Conservation (phyloP, 305 asterid species). For the Fraxinus platypoda region DNA sequence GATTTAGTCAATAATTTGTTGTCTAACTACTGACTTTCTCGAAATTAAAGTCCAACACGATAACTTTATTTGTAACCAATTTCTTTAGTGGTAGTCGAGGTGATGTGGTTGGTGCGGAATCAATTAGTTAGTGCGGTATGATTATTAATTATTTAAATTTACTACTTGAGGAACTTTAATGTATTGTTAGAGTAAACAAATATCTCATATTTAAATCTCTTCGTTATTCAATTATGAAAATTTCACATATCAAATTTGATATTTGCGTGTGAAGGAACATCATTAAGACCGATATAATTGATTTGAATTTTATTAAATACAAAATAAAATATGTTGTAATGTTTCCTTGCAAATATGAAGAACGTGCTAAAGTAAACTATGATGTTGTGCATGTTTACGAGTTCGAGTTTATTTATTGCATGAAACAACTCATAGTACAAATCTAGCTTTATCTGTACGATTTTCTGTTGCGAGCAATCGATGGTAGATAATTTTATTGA, state of each 20-base stretch:
- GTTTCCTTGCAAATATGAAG: neutral
- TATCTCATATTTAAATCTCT: neutral
- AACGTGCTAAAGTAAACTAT: neutral
- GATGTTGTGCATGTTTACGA: neutral
- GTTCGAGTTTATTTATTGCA: neutral
- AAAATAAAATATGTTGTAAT: neutral
- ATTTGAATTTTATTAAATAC: too few species aligned
- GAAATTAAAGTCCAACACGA: constrained; percentile 13
- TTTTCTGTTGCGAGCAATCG: neutral
- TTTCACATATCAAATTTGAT: neutral
- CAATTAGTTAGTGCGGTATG: neutral
- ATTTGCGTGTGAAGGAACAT: neutral
- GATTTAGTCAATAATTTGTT: constrained; percentile 8
- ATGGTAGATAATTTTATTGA: neutral
- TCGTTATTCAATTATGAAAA: neutral
- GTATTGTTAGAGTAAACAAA: neutral
- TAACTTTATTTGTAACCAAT: constrained; percentile 16
- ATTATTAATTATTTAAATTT: neutral
- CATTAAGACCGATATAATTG: neutral
- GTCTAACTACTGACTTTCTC: constrained; percentile 16
- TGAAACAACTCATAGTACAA: neutral
- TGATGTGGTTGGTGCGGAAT: neutral
- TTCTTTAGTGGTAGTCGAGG: neutral
- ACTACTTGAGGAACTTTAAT: neutral
- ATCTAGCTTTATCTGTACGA: too few species aligned